phyloP scores from a whole-genome alignment of 2,329 filamentous ascomycete species.

The Trichophyton rubrum region DNA sequence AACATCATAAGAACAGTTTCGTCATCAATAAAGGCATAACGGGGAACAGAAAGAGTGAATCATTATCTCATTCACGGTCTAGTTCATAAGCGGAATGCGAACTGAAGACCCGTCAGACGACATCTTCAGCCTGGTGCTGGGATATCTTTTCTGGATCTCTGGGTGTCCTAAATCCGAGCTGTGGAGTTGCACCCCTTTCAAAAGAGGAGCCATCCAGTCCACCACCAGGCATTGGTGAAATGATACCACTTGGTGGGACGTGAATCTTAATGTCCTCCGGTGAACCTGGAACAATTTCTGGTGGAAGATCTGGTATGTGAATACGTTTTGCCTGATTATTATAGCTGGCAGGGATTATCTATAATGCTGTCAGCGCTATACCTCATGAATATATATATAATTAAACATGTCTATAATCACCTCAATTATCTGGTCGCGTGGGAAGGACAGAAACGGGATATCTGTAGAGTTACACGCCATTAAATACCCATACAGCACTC shows the following conservation, averaged over 20 bases:
- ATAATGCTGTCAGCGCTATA: conserved; percentile 1
- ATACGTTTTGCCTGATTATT: conserved; percentile 92
- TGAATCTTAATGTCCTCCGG: conserved; percentile 73
- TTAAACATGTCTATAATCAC: conserved; percentile 25
- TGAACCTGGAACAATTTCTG: conserved; percentile 58
- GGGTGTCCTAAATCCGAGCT: conserved; percentile 30
- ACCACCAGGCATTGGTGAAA: conserved; percentile 33
- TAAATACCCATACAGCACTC: conserved; percentile 90
- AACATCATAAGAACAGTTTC: background rate
- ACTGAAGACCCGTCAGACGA: conserved; percentile 21
- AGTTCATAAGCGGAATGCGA: background rate
- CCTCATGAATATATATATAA: background rate
- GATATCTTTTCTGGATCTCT: conserved; percentile 34
- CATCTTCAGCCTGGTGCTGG: conserved; percentile 35
- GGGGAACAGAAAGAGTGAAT: background rate
- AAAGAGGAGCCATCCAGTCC: conserved; percentile 20
- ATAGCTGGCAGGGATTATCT: conserved; percentile 92
- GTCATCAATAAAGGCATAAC: background rate
- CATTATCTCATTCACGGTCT: background rate
- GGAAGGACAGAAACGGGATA: conserved; percentile 86
- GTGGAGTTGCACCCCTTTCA: conserved; percentile 32
- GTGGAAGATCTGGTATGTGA: conserved; percentile 58
- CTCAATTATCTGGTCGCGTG: conserved; percentile 94
- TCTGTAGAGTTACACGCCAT: conserved; percentile 97
- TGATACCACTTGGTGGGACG: conserved; percentile 47